Conservation (phyloP, 768 basidiomycete genomes). For the Panellus pusillus region DNA sequence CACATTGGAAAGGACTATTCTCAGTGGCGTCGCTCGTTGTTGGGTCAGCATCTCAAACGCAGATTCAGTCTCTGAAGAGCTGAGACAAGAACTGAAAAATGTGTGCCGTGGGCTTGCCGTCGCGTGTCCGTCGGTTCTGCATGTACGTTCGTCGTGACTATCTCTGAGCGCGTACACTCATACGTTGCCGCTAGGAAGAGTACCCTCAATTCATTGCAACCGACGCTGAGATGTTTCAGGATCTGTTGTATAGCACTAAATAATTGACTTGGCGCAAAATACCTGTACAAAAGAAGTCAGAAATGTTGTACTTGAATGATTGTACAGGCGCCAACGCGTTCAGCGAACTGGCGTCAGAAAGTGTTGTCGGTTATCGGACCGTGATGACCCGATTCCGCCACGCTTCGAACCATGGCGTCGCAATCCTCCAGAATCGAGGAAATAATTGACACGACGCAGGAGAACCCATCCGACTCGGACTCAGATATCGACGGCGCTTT, state of each 20-base stretch:
- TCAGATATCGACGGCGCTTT: conserved; percentile 8
- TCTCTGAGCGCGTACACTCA: no score
- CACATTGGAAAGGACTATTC: conserved; percentile 6
- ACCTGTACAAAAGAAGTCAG: no score
- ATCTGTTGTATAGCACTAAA: no score
- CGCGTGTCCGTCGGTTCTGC: conserved; percentile 16
- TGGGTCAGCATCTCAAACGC: conserved; percentile 7
- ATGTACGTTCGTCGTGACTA: not conserved
- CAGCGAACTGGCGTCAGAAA: no score
- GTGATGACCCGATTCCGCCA: no score
- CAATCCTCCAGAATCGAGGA: conserved; percentile 24
- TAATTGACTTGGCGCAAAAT: no score
- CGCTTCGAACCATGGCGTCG: conserved; percentile 16
- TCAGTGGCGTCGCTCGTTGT: conserved; percentile 7
- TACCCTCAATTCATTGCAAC: no score
- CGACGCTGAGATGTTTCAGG: no score
- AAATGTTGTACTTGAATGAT: no score
- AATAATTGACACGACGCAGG: conserved; percentile 27
- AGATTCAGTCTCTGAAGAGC: not conserved
- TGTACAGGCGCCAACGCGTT: no score
- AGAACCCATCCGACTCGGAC: conserved; percentile 17
- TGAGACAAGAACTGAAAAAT: conserved; percentile 7
- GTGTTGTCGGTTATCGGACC: no score
- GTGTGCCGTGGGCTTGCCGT: conserved; percentile 8
- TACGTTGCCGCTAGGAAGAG: no score